Evolutionary conservation across 805 yeast species (phyloP), one percentile per base, ranked within the genome.

Genomic region (Candida pseudoglaebosa): DNA sequence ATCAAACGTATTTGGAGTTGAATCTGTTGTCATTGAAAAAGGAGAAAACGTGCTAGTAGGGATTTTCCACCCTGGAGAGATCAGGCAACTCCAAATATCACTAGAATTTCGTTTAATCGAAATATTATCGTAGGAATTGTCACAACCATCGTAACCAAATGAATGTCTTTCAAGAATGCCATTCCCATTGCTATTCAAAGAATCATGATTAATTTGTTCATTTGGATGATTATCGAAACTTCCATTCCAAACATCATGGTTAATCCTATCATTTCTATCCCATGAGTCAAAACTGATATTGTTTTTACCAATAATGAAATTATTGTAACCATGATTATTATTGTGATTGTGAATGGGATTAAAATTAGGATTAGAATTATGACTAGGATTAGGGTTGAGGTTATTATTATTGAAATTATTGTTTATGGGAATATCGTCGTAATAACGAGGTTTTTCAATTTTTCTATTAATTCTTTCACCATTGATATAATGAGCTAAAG

Each of bases 401-500:
- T 10, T 10, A 13, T 26, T 9, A 13, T 15, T 10, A 26, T 9
- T 26, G 6, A 5, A 12, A 15, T 13, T 10, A 26, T 22, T 26
- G 13, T 7, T 13, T 12, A 13, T 26, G 15, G 29, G 10, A 22
- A 5, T 26, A 10, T 13, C 29, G n/a, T 26, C 29, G 10, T 56
- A 13, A 15, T 29, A 15, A 8, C 19, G 14, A 10, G 14, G 14
- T 16, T 19, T 33, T 24, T 20, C 15, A 5, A 8, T 40, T 41
- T 53, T 61, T 5, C 77, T 75, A 53, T 84, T 85, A 14, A 85
- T 82, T 32, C 86, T 69, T n/a, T 88, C 75, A 1, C 96, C 96
- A 52, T 90, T 95, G 29, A 85, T 63, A 41, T 85, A 74, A 62
- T 91, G 99, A 5, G 95, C 95, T 53, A 91, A 75, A 1, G 96